These are phyloP conservation scores for Rosa chinensis DNA, from an alignment of 306 rosid species.

Conservation along the genomic window DNA sequence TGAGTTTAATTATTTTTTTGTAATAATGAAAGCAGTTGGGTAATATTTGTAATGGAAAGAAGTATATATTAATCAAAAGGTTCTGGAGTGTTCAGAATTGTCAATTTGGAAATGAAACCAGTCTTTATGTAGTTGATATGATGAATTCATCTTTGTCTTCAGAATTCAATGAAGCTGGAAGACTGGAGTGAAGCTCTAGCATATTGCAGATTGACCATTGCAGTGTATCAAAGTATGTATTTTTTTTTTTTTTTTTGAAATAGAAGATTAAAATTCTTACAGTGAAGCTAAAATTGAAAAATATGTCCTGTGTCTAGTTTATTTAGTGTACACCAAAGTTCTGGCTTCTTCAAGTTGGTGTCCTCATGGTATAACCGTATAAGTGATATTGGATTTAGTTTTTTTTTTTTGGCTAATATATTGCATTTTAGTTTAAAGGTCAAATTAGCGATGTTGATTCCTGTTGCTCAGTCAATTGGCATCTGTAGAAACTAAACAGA, in stretches of 20 bases:
- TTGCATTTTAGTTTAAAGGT: conserved; percentile 18
- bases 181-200: conserved; percentile 77
- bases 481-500: neutral
- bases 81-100: neutral
- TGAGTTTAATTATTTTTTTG: conserved; percentile 14
- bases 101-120: neutral
- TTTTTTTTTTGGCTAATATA: neutral
- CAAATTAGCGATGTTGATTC: neutral
- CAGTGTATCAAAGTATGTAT: conserved; percentile 69
- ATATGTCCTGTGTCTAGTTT: neutral
- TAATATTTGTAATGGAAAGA: conserved; percentile 1
- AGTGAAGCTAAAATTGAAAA: neutral
- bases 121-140: neutral
- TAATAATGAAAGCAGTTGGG: neutral
- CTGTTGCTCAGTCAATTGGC: neutral
- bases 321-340: neutral
- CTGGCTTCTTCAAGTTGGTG: conserved; percentile 22
- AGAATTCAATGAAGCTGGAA: conserved; percentile 77
- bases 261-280: neutral
- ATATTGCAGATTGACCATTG: conserved; percentile 81
- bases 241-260: neutral
- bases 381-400: neutral
- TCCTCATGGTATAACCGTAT: conserved; percentile 4
- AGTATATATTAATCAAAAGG: neutral
- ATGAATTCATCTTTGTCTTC: conserved; percentile 24